Evolutionary conservation across 306 rosid species (phyloP).

Genomic region (Canavalia ensiformis): DNA sequence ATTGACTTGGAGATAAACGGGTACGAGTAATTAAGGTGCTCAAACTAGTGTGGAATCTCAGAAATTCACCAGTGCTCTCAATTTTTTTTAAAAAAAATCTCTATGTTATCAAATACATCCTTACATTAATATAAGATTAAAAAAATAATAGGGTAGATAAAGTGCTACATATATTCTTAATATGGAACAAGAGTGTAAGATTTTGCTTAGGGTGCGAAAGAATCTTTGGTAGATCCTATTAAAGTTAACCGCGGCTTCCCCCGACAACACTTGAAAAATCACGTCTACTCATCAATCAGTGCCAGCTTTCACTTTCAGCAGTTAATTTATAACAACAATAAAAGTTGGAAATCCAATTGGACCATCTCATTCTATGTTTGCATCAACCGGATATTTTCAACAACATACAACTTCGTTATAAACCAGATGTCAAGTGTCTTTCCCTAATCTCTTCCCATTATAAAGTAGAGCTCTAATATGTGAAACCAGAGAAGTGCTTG

Average conservation of each 20-base stretch:
- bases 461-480: background rate
- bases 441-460: constrained; percentile 7
- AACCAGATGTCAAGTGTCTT: background rate
- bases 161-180: background rate
- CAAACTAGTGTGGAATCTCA: background rate
- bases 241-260: background rate
- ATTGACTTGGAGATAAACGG: background rate
- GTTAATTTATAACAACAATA: constrained; percentile 18
- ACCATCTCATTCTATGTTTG: background rate
- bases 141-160: background rate
- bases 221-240: background rate
- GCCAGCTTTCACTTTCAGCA: constrained; percentile 38
- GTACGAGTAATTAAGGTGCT: background rate
- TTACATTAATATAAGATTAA: background rate
- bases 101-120: background rate
- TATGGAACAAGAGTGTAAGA: background rate
- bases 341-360: background rate
- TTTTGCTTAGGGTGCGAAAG: background rate
- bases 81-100: background rate
- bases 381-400: constrained; percentile 7
- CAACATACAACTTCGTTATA: background rate
- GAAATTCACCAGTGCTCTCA: background rate
- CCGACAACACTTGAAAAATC: constrained; percentile 11
- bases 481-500: background rate
- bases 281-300: constrained; percentile 34